Base-by-base conservation (phyloP, 2,329 filamentous ascomycete species). In the Lachnellula subtilissima region DNA sequence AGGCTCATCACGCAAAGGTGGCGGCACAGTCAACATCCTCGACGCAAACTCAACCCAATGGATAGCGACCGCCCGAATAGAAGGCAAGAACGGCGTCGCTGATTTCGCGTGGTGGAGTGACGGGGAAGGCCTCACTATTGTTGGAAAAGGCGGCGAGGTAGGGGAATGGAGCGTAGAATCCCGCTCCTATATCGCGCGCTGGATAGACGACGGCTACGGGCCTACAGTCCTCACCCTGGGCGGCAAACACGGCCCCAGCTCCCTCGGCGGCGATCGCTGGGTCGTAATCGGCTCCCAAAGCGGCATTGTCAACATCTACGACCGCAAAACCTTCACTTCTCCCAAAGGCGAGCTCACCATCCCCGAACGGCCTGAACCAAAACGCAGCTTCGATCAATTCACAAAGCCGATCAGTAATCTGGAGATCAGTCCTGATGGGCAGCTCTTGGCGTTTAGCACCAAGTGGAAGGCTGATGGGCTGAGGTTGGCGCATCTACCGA, bases 101-200 rank as follows among this genome's bases (percentile, higher is more conserved):
- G 93, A 97, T 71, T 95, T 97, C 67, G 85, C 84, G 1, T 99
- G 94, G 94, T 97, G 92, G 92, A 81, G 84, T 52, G 85, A 90
- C 59, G 89, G 92, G 36, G 82, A 86, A 42, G 93, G 92, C 4
- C 77, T 99, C 66, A 87, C 85, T 0, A 88, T 96, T 43, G 83
- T 89, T 1, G 91, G 90, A 58, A 92, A 88, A 71, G 91, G 89
- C 63, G 94, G 94, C 23, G 89, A 96, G 68, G 82, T 97, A 6
- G 91, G 89, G 52, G 94, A 99, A 75, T 99, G 90, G 82, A 87
- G 85, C 68, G 77, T 95, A 57, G 76, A 78, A 22, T 75, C 82
- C 23, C 81, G 80, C 55, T 81, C 85, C 11, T 88, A 96, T 52
- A 69, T 96, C 1, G 89, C 85, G 3, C 76, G 91, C 52, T 99